These are phyloP conservation scores for Penicillium daleae DNA, from an alignment of 495 filamentous ascomycete genomes.

Conservation along the genomic window DNA sequence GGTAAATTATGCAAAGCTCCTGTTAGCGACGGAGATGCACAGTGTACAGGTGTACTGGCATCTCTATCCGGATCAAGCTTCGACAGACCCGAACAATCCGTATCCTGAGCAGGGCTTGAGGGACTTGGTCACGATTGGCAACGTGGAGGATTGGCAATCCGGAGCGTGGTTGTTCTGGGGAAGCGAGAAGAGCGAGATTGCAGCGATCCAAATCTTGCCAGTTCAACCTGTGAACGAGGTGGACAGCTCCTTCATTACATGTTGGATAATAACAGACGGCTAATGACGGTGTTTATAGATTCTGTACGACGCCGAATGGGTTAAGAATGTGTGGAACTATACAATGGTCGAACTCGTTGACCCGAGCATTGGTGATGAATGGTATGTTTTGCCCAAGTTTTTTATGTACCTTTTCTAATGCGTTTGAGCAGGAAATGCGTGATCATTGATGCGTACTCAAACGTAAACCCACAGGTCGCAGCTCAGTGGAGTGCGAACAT, in stretches of 20 bases:
- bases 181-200: background rate
- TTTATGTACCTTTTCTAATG: background rate
- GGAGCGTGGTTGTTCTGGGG: slow-evolving; percentile 1
- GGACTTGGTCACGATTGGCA: background rate
- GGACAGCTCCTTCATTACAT: background rate
- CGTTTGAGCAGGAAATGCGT: background rate
- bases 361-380: background rate
- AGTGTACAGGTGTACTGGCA: background rate
- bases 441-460: background rate
- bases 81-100: background rate
- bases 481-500: slow-evolving; percentile 1
- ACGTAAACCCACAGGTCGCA: background rate
- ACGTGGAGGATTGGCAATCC: slow-evolving; percentile 2
- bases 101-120: slow-evolving; percentile 1
- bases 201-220: background rate
- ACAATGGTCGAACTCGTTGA: background rate
- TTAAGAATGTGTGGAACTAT: background rate
- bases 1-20: background rate
- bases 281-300: background rate
- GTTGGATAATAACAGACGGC: background rate
- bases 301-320: background rate
- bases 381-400: background rate
- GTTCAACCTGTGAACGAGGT: slow-evolving; percentile 1
- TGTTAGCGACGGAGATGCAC: background rate
- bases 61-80: background rate